phyloP scores from a whole-genome alignment of 2,329 filamentous ascomycete genomes.

The Paecilomyces sp. region DNA sequence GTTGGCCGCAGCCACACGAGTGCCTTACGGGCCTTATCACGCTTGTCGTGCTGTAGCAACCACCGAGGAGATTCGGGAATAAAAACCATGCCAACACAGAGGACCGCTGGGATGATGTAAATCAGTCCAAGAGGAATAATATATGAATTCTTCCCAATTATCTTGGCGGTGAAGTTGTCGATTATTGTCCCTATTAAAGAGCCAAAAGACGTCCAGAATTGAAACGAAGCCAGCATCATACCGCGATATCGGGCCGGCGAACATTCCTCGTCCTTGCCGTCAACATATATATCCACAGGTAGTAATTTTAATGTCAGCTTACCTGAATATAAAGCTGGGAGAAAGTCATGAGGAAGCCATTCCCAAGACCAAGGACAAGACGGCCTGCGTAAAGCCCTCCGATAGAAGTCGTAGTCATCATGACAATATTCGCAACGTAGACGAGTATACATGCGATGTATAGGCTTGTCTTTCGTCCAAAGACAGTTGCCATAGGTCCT shows the following conservation, averaged over 20 bases:
- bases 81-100: constrained; percentile 40
- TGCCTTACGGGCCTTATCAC: constrained; percentile 25
- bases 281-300: constrained; percentile 10
- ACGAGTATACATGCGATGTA: constrained; percentile 45
- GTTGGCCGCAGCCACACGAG: constrained; percentile 30
- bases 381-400: constrained; percentile 49
- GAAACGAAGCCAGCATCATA: constrained; percentile 42
- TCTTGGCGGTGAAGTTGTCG: constrained; percentile 35
- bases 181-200: constrained; percentile 38
- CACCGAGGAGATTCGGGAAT: constrained; percentile 43
- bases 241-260: constrained; percentile 45
- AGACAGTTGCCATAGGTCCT: constrained; percentile 29
- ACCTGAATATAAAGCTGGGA: constrained; percentile 45
- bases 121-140: constrained; percentile 43
- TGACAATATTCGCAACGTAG: constrained; percentile 47
- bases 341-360: constrained; percentile 53
- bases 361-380: constrained; percentile 49
- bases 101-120: constrained; percentile 41
- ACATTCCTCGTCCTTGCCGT: constrained; percentile 28
- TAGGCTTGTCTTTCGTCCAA: constrained; percentile 41
- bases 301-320: constrained; percentile 12
- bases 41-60: constrained; percentile 22
- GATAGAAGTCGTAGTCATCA: constrained; percentile 51
- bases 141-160: constrained; percentile 34
- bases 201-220: constrained; percentile 43